Conservation (phyloP, 2,329 filamentous ascomycete genomes). For the Nemania diffusa region DNA sequence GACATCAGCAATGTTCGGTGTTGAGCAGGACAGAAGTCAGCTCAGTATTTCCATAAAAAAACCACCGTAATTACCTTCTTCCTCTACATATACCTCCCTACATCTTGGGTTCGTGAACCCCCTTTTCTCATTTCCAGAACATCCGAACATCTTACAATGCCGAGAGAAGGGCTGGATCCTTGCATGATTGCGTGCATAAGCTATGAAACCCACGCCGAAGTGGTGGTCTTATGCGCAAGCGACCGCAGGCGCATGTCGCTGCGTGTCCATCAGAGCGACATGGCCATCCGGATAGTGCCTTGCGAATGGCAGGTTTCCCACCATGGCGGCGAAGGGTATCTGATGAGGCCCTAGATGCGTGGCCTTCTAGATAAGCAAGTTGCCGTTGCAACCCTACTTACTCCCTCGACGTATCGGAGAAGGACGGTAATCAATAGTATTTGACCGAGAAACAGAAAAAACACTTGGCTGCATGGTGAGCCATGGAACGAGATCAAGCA, state of each 20-base stretch:
- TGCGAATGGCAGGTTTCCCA: neutral
- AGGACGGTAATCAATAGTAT: slow-evolving; percentile 13
- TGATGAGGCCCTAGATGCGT: neutral
- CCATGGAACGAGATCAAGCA: neutral
- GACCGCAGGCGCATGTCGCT: neutral
- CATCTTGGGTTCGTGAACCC: neutral
- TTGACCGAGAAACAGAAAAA: slow-evolving; percentile 11
- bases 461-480: neutral
- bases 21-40: neutral
- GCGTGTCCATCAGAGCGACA: slow-evolving; percentile 2
- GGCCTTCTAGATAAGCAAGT: neutral
- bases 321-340: neutral
- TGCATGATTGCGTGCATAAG: slow-evolving; percentile 19
- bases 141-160: slow-evolving; percentile 10
- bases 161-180: slow-evolving; percentile 19
- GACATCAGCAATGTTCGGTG: neutral
- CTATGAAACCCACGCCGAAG: neutral
- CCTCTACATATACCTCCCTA: neutral
- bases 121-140: neutral
- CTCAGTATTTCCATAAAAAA: neutral
- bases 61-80: neutral
- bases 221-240: neutral
- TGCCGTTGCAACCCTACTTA: slow-evolving; percentile 4
- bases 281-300: slow-evolving; percentile 8
- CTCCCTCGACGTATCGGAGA: slow-evolving; percentile 8